Percentiles rank a stretch among this genome's conserved stretches.
Conservation (phyloP, 2,329 filamentous ascomycete genomes). For the Ilyonectria sp. region DNA sequence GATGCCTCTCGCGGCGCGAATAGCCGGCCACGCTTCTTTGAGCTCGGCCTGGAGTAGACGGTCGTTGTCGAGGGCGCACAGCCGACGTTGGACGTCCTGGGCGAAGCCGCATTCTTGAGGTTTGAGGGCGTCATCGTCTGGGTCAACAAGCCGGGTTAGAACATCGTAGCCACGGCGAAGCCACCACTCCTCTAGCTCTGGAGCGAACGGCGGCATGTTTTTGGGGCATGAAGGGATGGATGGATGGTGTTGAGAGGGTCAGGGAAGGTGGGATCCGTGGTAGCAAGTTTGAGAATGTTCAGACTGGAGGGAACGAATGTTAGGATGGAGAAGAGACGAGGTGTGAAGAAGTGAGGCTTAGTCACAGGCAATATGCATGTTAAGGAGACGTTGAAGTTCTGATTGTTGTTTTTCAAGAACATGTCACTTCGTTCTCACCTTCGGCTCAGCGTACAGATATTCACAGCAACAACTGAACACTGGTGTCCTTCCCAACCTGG, state of each 20-base stretch:
- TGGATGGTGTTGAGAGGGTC: not conserved
- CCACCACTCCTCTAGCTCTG: conserved; percentile 55
- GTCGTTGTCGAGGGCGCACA: conserved; percentile 53
- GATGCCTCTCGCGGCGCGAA: conserved; percentile 33
- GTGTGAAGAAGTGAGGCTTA: not conserved
- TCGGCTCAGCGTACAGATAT: not conserved
- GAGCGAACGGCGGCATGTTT: conserved; percentile 51
- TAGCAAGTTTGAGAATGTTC: not conserved
- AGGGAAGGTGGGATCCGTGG: not conserved
- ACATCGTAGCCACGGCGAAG: conserved; percentile 44
- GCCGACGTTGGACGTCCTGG: conserved; percentile 48
- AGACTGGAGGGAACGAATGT: not conserved
- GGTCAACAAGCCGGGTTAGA: conserved; percentile 47
- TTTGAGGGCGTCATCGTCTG: conserved; percentile 30
- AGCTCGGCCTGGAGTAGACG: conserved; percentile 37
- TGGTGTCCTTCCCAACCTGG: not conserved
- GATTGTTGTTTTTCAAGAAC: not conserved
- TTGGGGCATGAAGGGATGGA: no score
- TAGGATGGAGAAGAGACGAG: not conserved
- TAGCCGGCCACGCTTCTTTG: conserved; percentile 34
- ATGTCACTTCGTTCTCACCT: conserved; percentile 13
- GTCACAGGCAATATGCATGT: not conserved
- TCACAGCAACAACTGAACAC: not conserved
- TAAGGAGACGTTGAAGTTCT: not conserved
- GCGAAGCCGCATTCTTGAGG: conserved; percentile 53